Percentiles rank a stretch among this genome's conserved stretches.
Evolutionary conservation across 2,329 filamentous ascomycete genomes (phyloP).

Genomic region (Ampelomyces quisqualis): DNA sequence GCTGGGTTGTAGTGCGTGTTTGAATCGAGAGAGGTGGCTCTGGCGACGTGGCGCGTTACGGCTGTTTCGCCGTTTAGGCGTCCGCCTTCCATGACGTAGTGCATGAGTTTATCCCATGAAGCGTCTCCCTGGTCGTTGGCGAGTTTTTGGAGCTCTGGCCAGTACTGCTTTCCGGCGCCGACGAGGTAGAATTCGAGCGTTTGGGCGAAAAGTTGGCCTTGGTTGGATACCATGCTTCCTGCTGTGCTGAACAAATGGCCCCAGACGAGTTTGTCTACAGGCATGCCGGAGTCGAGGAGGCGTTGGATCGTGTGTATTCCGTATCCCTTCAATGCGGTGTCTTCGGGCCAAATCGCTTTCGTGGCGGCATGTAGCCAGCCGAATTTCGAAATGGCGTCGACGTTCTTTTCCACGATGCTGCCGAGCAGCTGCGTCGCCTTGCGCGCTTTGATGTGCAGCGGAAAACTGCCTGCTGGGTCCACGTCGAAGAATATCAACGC

Average conservation of each 20-base stretch:
- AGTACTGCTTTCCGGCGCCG: conserved; percentile 51
- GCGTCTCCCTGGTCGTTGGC: conserved; percentile 46
- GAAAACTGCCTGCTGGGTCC: conserved; percentile 55
- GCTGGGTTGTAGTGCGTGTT: conserved; percentile 39
- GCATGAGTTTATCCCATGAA: conserved; percentile 51
- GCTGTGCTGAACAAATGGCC: conserved; percentile 60
- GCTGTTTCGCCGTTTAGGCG: conserved; percentile 49
- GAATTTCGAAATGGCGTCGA: conserved; percentile 47
- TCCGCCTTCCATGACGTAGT: conserved; percentile 53
- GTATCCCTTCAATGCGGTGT: conserved; percentile 52
- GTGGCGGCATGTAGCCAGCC: conserved; percentile 48
- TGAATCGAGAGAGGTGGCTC: conserved; percentile 37
- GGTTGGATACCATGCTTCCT: conserved; percentile 56
- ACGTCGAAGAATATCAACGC: conserved; percentile 57
- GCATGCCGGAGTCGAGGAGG: conserved; percentile 51
- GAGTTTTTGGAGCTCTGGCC: conserved; percentile 51
- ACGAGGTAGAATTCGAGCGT: conserved; percentile 58
- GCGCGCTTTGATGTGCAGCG: conserved; percentile 52
- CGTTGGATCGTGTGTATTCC: conserved; percentile 58
- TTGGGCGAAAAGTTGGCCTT: conserved; percentile 60
- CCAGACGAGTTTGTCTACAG: conserved; percentile 56
- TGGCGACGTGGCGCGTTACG: conserved; percentile 42
- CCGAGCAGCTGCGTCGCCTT: conserved; percentile 53
- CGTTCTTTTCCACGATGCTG: conserved; percentile 52
- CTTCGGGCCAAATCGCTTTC: conserved; percentile 41